These are phyloP conservation scores for Gonapodya prolifera DNA, from an alignment of 192 early-diverging fungal genomes.

Conservation along the genomic window DNA sequence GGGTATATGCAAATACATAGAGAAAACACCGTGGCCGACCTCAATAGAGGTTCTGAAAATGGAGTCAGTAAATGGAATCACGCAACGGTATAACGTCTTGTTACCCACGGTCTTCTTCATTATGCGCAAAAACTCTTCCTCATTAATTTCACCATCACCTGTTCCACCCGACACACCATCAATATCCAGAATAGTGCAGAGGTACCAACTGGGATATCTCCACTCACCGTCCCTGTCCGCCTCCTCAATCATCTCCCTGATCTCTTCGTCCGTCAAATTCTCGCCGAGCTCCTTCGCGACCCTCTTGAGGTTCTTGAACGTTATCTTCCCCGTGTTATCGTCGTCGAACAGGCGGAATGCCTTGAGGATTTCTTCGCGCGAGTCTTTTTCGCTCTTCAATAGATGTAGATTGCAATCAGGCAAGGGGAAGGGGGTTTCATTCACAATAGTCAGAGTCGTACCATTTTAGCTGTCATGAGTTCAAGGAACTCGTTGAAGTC, in stretches of 20 bases:
- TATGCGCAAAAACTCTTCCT: constrained; percentile 44
- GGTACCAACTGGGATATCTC: background rate
- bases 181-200: background rate
- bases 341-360: constrained; percentile 75
- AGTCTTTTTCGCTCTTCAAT: constrained; percentile 44
- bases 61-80: too few relatives aligned
- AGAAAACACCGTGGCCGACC: too few relatives aligned
- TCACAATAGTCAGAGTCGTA: constrained; percentile 12
- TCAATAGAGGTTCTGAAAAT: too few relatives aligned
- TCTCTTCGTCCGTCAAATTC: constrained; percentile 48
- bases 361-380: constrained; percentile 54
- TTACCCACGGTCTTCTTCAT: too few relatives aligned
- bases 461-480: constrained; percentile 52
- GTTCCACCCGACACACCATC: background rate
- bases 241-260: constrained; percentile 68
- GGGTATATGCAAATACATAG: too few relatives aligned
- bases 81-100: too few relatives aligned
- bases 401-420: constrained; percentile 8
- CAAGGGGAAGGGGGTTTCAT: constrained; percentile 7
- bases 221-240: constrained; percentile 46
- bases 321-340: constrained; percentile 51
- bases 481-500: constrained; percentile 31
- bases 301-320: constrained; percentile 59
- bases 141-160: constrained; percentile 45
- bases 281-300: constrained; percentile 57